Base-by-base conservation (phyloP, 1,284 basidiomycete species). In the Apiotrichum brassicae region DNA sequence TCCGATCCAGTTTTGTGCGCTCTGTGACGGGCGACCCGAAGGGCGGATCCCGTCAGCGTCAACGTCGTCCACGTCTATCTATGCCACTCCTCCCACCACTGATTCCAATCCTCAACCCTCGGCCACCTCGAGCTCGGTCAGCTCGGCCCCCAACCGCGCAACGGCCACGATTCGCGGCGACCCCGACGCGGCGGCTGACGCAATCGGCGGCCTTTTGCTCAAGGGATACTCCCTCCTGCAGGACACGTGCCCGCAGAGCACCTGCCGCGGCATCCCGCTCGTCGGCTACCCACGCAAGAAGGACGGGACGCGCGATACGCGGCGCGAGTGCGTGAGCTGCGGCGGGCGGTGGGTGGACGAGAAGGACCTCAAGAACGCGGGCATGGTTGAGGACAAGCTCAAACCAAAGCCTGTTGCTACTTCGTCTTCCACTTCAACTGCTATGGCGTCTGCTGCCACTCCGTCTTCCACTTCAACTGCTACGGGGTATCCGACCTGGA, bases 21-120 rank as follows among this genome's bases (percentile, higher is more conserved):
- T 57, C 9, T 74, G 72, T 45, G 69, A 74, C 52, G 2, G 87
- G 3, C 52, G 56, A 3, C 62, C 62, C 12, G 54, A 46, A 13
- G 48, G 44, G 19, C 43, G 40, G 20, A 24, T 5, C 23, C 22
- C 36, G 19, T 13, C 34, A 16, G 2, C 41, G 16, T 39, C 43
- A 12, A 4, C 40, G 11, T 19, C 42, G 12, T 43, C 38, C 20
- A 52, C 40, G 25, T 40, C 43, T 20, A 18, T 34, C 12, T 34
- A 34, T n/a, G 16, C 13, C 7, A 34, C 32, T 4, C 14, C 22
- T 13, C 22, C 37, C 37, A 37, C 35, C 9, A 20, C 35, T 16
- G 24, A 40, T n/a, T n/a, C n/a, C n/a, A 5, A 14, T 4, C 19
- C 14, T 6, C 26, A 37, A 30, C 40, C 26, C 32, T 19, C 20